phyloP scores from a whole-genome alignment of 192 early-diverging fungal species.

The Entophlyctis helioformis region DNA sequence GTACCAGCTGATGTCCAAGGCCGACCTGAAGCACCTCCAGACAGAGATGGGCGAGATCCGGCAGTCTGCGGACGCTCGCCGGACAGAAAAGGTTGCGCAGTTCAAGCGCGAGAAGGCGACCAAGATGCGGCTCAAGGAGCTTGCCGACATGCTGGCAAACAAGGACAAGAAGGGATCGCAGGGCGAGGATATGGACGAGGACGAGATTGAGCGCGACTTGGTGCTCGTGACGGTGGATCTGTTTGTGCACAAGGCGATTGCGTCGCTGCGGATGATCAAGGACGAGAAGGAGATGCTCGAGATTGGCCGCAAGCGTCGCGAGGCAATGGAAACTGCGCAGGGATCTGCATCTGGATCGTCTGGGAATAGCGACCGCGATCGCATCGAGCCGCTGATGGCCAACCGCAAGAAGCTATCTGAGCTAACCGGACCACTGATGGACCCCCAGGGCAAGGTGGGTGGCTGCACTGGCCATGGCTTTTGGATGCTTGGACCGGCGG shows the following conservation, averaged over 20 bases:
- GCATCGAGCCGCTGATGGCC: too few species aligned
- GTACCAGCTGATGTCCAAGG: conserved; percentile 13
- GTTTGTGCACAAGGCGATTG: conserved; percentile 57
- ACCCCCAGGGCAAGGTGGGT: conserved; percentile 1
- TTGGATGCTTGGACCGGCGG: too few species aligned
- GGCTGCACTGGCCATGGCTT: not conserved
- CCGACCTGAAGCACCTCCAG: conserved; percentile 24
- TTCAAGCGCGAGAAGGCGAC: conserved; percentile 66
- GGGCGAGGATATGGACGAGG: conserved; percentile 26
- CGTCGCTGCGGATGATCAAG: conserved; percentile 53
- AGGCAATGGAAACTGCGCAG: conserved; percentile 6
- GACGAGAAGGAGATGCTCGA: conserved; percentile 73
- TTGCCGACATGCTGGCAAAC: conserved; percentile 9
- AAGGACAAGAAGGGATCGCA: conserved; percentile 1
- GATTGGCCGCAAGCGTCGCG: conserved; percentile 9
- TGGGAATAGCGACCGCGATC: too few species aligned
- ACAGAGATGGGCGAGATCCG: conserved; percentile 8
- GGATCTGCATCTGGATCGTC: not conserved
- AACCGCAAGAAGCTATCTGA: not conserved
- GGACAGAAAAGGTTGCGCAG: conserved; percentile 62
- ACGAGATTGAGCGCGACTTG: conserved; percentile 64
- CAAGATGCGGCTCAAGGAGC: conserved; percentile 37
- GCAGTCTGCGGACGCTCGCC: conserved; percentile 41
- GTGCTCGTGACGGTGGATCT: conserved; percentile 61
- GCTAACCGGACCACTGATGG: conserved; percentile 6